A percentile compares a stretch with the other conserved stretches of the same genome.
These are phyloP conservation scores for Vicia faba DNA, from an alignment of 306 rosid species.

Conservation along the genomic window DNA sequence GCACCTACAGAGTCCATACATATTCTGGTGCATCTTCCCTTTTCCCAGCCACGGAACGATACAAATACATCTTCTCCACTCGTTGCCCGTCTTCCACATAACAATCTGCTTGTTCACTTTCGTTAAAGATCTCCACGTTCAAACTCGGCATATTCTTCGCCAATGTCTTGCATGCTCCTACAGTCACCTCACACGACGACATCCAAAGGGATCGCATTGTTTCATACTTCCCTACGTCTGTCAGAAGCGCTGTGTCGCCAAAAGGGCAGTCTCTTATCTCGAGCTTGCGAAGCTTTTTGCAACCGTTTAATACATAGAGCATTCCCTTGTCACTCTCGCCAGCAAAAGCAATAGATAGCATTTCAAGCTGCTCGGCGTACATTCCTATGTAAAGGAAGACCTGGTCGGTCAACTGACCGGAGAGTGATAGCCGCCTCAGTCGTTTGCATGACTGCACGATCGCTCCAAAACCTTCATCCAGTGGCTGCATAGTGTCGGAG, in stretches of 20 bases:
- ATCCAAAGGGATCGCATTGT: slow-evolving; percentile 99
- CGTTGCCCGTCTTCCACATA: slow-evolving; percentile 49
- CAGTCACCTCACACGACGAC: slow-evolving; percentile 88
- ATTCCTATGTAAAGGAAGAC: slow-evolving; percentile 89
- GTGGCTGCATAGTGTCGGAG: slow-evolving; percentile 65
- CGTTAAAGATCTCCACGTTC: slow-evolving; percentile 86
- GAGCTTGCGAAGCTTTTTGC: slow-evolving; percentile 94
- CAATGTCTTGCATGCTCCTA: slow-evolving; percentile 72
- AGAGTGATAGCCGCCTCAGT: slow-evolving; percentile 76
- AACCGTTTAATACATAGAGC: slow-evolving; percentile 85
- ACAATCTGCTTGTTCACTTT: slow-evolving; percentile 52
- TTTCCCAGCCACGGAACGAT: slow-evolving; percentile 75
- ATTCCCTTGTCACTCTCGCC: slow-evolving; percentile 87
- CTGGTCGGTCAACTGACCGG: slow-evolving; percentile 69
- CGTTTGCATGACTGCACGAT: slow-evolving; percentile 84
- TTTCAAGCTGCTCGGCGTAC: slow-evolving; percentile 91
- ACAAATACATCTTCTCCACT: slow-evolving; percentile 88
- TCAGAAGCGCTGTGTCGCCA: slow-evolving; percentile 74
- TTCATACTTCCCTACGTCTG: slow-evolving; percentile 95
- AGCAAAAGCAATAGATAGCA: slow-evolving; percentile 91
- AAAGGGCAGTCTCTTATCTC: slow-evolving; percentile 92
- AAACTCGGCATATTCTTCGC: slow-evolving; percentile 81
- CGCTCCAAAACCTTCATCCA: slow-evolving; percentile 97
- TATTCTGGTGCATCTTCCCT: slow-evolving; percentile 84
- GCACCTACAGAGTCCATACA: slow-evolving; percentile 82